Evolutionary conservation across 805 yeast species (phyloP).

Genomic region (Pichia nanzhaoensis): DNA sequence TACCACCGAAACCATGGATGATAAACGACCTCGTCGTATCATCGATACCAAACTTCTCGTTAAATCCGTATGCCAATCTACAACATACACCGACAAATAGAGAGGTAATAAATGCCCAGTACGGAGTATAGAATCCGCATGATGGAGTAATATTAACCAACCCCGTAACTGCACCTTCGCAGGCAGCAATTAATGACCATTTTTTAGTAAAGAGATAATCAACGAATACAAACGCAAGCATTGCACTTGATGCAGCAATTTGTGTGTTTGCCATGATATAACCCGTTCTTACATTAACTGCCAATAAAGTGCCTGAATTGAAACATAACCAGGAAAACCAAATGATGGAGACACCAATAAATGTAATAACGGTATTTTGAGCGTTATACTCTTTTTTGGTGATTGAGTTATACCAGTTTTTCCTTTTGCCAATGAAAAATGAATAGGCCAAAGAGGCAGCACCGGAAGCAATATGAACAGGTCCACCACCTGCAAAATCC

Average conservation of each 20-base stretch:
- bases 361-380: constrained; percentile 32
- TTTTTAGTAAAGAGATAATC: constrained; percentile 37
- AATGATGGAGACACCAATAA: constrained; percentile 39
- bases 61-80: constrained; percentile 30
- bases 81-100: constrained; percentile 35
- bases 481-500: constrained; percentile 47
- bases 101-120: constrained; percentile 40
- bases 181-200: constrained; percentile 37
- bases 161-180: constrained; percentile 41
- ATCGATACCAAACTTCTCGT: constrained; percentile 38
- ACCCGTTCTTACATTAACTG: constrained; percentile 37
- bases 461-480: constrained; percentile 42
- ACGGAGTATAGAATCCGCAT: constrained; percentile 40
- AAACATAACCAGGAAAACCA: constrained; percentile 47
- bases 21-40: constrained; percentile 41
- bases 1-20: constrained; percentile 45
- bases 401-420: constrained; percentile 27
- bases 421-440: constrained; percentile 37
- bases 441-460: constrained; percentile 38
- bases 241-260: constrained; percentile 44
- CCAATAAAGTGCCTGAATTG: constrained; percentile 39
- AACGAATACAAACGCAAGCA: constrained; percentile 36
- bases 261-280: constrained; percentile 44
- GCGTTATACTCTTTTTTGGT: constrained; percentile 29
- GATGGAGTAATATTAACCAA: constrained; percentile 42